phyloP scores from a whole-genome alignment of 1,284 basidiomycete genomes.

The Trichosporon ovoides region DNA sequence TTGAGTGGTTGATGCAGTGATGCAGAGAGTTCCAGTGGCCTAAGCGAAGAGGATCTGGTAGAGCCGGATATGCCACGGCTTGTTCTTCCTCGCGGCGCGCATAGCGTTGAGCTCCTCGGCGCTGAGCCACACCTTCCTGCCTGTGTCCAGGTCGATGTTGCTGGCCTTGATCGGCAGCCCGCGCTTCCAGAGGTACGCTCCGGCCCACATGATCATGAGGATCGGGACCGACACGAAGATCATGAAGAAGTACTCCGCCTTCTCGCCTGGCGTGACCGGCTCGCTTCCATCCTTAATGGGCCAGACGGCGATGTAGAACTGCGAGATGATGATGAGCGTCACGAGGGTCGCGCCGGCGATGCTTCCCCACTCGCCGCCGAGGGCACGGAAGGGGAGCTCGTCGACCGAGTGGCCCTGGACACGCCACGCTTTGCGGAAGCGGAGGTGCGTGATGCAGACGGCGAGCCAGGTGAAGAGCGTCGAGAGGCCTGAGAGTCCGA shows the following conservation, averaged over 20 bases:
- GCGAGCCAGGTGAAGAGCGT: conserved; percentile 53
- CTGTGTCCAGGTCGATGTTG: conserved; percentile 51
- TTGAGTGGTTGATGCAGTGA: too few relatives aligned
- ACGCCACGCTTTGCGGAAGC: conserved; percentile 50
- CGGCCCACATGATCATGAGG: conserved; percentile 42
- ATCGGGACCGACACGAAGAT: conserved; percentile 48
- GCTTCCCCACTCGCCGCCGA: conserved; percentile 51
- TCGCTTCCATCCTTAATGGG: conserved; percentile 6
- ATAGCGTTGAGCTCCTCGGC: conserved; percentile 44
- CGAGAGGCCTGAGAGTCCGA: conserved; percentile 53
- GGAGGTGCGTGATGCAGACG: conserved; percentile 36
- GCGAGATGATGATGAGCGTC: conserved; percentile 42
- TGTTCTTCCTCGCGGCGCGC: conserved; percentile 32
- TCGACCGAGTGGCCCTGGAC: conserved; percentile 47
- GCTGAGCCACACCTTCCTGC: conserved; percentile 49
- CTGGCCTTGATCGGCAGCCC: conserved; percentile 33
- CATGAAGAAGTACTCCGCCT: conserved; percentile 46
- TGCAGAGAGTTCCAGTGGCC: too few relatives aligned
- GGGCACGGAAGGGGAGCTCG: conserved; percentile 49
- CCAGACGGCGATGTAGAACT: conserved; percentile 40
- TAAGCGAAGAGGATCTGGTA: conserved; percentile 40
- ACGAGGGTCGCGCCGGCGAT: conserved; percentile 47
- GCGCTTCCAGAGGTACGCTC: conserved; percentile 44
- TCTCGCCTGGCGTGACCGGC: background rate
- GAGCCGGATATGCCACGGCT: conserved; percentile 35